These are phyloP conservation scores for Shiraia bambusicola DNA, from an alignment of 2,329 filamentous ascomycete genomes.

Conservation along the genomic window DNA sequence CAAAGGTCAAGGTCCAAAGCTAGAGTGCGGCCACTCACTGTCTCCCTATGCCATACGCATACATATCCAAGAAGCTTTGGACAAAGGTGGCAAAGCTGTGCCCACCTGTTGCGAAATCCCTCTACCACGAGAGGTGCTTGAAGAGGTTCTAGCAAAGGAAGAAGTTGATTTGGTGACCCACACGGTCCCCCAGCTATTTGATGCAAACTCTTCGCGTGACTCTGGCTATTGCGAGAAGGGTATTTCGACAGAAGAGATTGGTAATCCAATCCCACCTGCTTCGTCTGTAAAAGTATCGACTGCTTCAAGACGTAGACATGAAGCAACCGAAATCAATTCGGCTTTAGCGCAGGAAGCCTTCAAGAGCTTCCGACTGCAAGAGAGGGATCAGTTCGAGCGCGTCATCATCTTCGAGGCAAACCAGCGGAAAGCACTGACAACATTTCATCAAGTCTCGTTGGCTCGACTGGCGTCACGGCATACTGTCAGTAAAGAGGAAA, in stretches of 20 bases:
- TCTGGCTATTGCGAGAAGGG: slow-evolving; percentile 33
- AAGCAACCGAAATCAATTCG: slow-evolving; percentile 21
- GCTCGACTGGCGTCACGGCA: slow-evolving; percentile 24
- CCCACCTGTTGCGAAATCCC: slow-evolving; percentile 47
- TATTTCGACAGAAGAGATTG: slow-evolving; percentile 24
- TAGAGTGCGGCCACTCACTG: slow-evolving; percentile 36
- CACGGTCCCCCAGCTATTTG: slow-evolving; percentile 15
- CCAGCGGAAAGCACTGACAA: slow-evolving; percentile 34
- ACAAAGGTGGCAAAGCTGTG: slow-evolving; percentile 29
- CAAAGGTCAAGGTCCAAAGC: slow-evolving; percentile 26
- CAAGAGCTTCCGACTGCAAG: slow-evolving; percentile 25
- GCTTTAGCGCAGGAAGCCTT: slow-evolving; percentile 32
- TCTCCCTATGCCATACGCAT: slow-evolving; percentile 29
- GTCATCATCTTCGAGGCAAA: slow-evolving; percentile 36
- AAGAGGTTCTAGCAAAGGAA: slow-evolving; percentile 41
- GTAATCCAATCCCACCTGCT: slow-evolving; percentile 7
- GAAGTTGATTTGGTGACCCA: slow-evolving; percentile 37
- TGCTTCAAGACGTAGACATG: slow-evolving; percentile 12
- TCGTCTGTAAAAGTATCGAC: slow-evolving; percentile 9
- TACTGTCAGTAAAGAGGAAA: slow-evolving; percentile 22
- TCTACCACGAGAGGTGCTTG: slow-evolving; percentile 44
- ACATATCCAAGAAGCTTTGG: slow-evolving; percentile 41
- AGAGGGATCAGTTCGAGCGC: slow-evolving; percentile 34
- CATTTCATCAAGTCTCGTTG: slow-evolving; percentile 26
- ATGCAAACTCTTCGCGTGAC: slow-evolving; percentile 19